A percentile compares a stretch with the other conserved stretches of the same genome.
Evolutionary conservation across 306 rosid species (phyloP).

Genomic region (Abrus precatorius): DNA sequence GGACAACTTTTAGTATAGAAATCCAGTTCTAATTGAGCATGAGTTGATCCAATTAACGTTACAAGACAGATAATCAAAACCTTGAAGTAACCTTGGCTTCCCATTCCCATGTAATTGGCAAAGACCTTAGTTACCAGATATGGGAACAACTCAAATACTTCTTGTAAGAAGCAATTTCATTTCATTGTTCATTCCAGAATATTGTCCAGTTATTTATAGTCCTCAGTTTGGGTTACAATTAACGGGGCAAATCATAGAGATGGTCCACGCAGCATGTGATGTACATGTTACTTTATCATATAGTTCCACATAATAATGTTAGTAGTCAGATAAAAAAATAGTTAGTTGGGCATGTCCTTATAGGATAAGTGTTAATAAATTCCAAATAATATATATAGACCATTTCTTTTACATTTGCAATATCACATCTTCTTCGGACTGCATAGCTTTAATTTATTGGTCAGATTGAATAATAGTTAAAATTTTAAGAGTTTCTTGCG

Average conservation of each 20-base stretch:
- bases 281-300: conserved; percentile 32
- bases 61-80: conserved; percentile 54
- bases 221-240: conserved; percentile 39
- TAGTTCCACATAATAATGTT: conserved; percentile 29
- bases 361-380: background rate
- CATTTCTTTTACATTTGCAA: background rate
- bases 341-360: conserved; percentile 49
- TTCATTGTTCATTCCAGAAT: conserved; percentile 13
- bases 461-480: background rate
- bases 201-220: conserved; percentile 46
- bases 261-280: conserved; percentile 54
- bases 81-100: conserved; percentile 41
- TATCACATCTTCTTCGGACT: conserved; percentile 1
- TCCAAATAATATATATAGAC: conserved; percentile 1
- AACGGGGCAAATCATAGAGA: conserved; percentile 41
- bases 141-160: conserved; percentile 2
- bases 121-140: conserved; percentile 31
- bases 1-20: conserved; percentile 78
- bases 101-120: conserved; percentile 51
- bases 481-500: conserved; percentile 28
- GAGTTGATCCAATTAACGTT: conserved; percentile 56
- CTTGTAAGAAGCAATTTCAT: conserved; percentile 37
- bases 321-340: conserved; percentile 15
- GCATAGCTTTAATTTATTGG: background rate
- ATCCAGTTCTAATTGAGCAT: conserved; percentile 65